Evolutionary conservation across 129 eudicot genomes (phyloP), one percentile per base, ranked within the genome.

Genomic region (Erigeron canadensis): DNA sequence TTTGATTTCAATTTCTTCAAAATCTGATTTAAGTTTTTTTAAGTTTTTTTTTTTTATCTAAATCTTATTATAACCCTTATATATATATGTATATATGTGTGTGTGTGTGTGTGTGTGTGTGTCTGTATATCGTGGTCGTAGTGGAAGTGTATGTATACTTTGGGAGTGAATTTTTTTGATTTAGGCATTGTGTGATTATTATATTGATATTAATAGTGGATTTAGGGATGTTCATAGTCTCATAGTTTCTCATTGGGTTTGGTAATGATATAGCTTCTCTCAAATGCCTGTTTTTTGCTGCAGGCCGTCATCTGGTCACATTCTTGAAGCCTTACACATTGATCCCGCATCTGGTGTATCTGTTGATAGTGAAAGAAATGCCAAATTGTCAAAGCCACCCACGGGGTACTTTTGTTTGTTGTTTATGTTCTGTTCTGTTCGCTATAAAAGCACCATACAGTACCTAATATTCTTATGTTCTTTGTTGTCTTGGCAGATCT

Each of bases 271-370:
- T 54, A 46, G 48, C 72, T 74, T 63, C 77, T 16, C 18, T 39
- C 85, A 85, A 79, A 87, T 77, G 81, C 84, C 81, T 75, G 15
- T 69, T 13, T 34, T 79, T 81, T 85, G 77, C 69, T 87, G 97
- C 97, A 94, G 98, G 89, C 90, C 90, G 41, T 63, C 88, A 10
- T 76, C 98, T 62, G 92, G 95, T 76, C 88, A 69, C 56, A 94
- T 94, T 39, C 98, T 94, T 68, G 98, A 94, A 93, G 98, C 98
- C 44, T 81, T 94, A 70, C 98, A 94, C 82, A 80, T 87, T 4
- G 98, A 94, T 84, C 98, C 98, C 54, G 98, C 98, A 46, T 94
- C 98, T 69, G 97, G 95, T 72, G 98, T 90, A 34, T 82, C 96
- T 40, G 81, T 75, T 74, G 98, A 94, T 7, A 77, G 84, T 65